Conservation (phyloP, 202 grass and related monocot genomes). For the Hordeum pubiflorum region DNA sequence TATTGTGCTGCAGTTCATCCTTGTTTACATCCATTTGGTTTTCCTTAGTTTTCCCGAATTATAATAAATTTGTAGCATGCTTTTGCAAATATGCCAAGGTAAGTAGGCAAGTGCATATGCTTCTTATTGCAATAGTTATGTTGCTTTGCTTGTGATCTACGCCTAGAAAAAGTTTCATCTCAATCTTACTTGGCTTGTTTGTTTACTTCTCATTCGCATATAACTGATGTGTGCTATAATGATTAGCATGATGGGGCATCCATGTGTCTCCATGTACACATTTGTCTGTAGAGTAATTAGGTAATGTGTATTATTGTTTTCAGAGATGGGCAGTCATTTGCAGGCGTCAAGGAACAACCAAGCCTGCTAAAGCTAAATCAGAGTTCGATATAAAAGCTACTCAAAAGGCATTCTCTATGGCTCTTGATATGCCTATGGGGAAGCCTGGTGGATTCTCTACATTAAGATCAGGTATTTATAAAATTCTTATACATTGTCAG, state of each 20-base stretch:
- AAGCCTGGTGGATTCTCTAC: not conserved
- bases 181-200: not conserved
- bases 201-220: slow-evolving; percentile 5
- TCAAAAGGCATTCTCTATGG: slow-evolving; percentile 52
- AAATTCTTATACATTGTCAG: not conserved
- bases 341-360: slow-evolving; percentile 48
- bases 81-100: not conserved
- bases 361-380: slow-evolving; percentile 26
- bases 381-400: slow-evolving; percentile 35
- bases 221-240: not conserved
- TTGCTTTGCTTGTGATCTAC: not conserved
- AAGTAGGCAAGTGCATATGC: not conserved
- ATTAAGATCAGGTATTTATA: slow-evolving; percentile 41
- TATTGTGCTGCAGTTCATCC: slow-evolving; percentile 3
- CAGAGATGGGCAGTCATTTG: slow-evolving; percentile 71
- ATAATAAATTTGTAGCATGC: not conserved
- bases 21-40: slow-evolving; percentile 17
- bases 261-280: not conserved
- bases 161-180: not conserved
- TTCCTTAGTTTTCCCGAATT: not conserved
- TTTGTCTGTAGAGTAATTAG: slow-evolving; percentile 9
- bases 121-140: not conserved
- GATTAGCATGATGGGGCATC: not conserved
- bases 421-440: slow-evolving; percentile 39
- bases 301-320: slow-evolving; percentile 25